These are phyloP conservation scores for Aspergillus egyptiacus DNA, from an alignment of 495 filamentous ascomycete species.

Conservation along the genomic window DNA sequence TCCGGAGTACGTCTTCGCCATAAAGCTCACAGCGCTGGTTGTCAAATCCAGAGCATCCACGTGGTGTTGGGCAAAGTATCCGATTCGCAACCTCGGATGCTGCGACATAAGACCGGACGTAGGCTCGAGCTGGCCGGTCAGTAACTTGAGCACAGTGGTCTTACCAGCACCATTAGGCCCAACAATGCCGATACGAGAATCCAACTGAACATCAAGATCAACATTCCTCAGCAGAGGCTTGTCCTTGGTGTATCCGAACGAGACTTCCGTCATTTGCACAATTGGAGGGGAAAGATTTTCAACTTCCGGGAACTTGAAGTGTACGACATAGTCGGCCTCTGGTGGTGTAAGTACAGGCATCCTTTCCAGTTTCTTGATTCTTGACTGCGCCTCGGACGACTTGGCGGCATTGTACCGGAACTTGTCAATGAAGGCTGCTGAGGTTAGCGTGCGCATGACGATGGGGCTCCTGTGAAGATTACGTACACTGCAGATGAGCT, in stretches of 20 bases:
- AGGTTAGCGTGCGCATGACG: conserved; percentile 5
- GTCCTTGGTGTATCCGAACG: conserved; percentile 81
- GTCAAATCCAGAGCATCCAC: conserved; percentile 93
- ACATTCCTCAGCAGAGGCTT: conserved; percentile 77
- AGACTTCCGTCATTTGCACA: conserved; percentile 90
- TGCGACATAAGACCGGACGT: conserved; percentile 77
- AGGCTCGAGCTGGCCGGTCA: conserved; percentile 78
- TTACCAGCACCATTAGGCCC: conserved; percentile 99
- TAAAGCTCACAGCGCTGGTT: conserved; percentile 84
- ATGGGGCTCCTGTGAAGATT: background rate
- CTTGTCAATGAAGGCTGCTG: conserved; percentile 91
- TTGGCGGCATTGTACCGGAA: conserved; percentile 99
- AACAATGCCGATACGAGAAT: conserved; percentile 96
- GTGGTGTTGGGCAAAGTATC: conserved; percentile 98
- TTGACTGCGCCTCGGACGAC: conserved; percentile 93
- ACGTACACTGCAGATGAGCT: conserved; percentile 69
- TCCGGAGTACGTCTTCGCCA: conserved; percentile 86
- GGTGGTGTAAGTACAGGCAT: conserved; percentile 90
- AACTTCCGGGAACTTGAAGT: conserved; percentile 97
- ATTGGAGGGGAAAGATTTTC: conserved; percentile 97
- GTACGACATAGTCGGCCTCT: conserved; percentile 89
- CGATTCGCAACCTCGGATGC: conserved; percentile 79
- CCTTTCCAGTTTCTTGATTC: conserved; percentile 97
- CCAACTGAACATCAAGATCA: conserved; percentile 94
- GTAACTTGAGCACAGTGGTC: conserved; percentile 89